phyloP scores from a whole-genome alignment of 768 basidiomycete genomes.

The Kwoniella heveanensis region DNA sequence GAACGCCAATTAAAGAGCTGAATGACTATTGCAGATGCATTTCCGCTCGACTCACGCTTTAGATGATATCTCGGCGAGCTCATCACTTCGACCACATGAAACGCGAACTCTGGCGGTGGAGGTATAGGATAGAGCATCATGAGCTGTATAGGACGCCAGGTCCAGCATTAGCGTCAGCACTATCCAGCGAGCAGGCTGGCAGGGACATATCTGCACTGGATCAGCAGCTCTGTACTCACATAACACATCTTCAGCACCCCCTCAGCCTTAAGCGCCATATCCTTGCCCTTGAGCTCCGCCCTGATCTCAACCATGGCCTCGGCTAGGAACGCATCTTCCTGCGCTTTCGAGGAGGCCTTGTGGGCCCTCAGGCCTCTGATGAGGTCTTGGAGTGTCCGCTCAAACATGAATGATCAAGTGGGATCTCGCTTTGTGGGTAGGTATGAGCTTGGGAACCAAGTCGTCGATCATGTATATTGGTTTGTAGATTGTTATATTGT shows the following conservation, averaged over 20 bases:
- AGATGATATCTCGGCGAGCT: conserved; percentile 86
- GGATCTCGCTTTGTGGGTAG: too few species aligned
- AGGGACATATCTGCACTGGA: background rate
- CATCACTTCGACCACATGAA: conserved; percentile 98
- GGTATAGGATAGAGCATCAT: conserved; percentile 88
- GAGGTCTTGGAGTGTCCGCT: conserved; percentile 91
- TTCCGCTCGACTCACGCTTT: conserved; percentile 61
- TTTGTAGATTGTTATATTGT: too few species aligned
- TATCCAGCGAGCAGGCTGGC: conserved; percentile 26
- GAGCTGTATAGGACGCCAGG: conserved; percentile 62
- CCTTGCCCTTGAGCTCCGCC: conserved; percentile 84
- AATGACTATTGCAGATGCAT: too few species aligned
- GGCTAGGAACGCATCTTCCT: conserved; percentile 70
- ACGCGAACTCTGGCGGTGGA: conserved; percentile 91
- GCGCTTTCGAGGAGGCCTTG: conserved; percentile 87
- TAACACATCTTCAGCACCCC: conserved; percentile 96
- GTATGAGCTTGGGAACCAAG: too few species aligned
- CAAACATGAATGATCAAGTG: conserved; percentile 71
- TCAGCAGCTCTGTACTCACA: conserved; percentile 62
- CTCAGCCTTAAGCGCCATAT: conserved; percentile 95
- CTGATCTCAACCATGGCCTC: conserved; percentile 69
- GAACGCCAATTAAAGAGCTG: too few species aligned
- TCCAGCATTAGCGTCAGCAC: background rate
- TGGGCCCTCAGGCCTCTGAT: conserved; percentile 93
- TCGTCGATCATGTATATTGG: too few species aligned